Evolutionary conservation across 768 basidiomycete genomes (phyloP), one percentile per base, ranked within the genome.

Genomic region (Leccinum longicurvipes): DNA sequence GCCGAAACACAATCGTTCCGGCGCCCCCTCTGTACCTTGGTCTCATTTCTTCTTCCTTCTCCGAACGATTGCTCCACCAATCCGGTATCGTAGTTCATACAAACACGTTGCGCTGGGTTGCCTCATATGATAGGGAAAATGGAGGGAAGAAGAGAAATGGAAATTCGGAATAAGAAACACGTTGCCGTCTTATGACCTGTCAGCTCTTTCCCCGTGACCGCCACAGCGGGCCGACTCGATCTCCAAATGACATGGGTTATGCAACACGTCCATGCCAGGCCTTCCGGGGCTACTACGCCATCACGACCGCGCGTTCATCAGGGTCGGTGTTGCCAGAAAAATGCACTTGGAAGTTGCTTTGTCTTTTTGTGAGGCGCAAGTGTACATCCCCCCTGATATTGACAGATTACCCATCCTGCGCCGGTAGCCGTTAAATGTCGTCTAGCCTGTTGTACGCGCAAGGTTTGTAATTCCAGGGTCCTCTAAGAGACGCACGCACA

Each of bases 381-480:
- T 12, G 24, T 36, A 41, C 36, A 11, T 21, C 27, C 24, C 29
- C 54, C 61, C 56, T 66, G 59, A 59, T 41, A 11, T 56, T 60
- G 58, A 47, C 58, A 45, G 17, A 3, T 19, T 54, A 8, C 45
- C 21, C 32, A 48, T 55, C 24, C 34, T 34, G 15, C 31, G 25
- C 47, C n/a, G 28, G 48, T 28, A 46, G 39, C 47, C 45, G 39
- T 28, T 52, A 42, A 32, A 36, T 47, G 41, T 32, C 28, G 49
- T 57, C 50, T 34, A 51, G 53, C 12, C 47, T 36, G 47, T 49
- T 58, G 54, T 55, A 57, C 51, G 59, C 51, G 52, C 50, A 42
- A 45, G 50, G 32, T 47, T 23, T 42, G 54, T 56, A 57, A 53
- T 45, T n/a, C 59, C 66, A 69, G 66, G 65, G 67, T 67, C 49